These are phyloP conservation scores for Grifola frondosa DNA, from an alignment of 1,284 basidiomycete species.

Conservation along the genomic window DNA sequence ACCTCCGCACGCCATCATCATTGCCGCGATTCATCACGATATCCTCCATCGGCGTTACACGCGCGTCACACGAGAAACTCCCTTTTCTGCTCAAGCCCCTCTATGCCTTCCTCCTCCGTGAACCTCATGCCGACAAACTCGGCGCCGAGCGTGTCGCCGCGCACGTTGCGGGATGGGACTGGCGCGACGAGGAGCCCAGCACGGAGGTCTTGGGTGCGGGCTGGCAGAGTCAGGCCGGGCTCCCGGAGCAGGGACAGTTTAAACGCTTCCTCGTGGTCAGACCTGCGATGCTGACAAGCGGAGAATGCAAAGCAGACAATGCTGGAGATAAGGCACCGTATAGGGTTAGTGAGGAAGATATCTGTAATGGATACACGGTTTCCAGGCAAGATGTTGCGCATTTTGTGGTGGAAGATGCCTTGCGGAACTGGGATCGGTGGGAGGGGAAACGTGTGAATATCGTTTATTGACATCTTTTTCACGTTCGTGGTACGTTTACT, in stretches of 20 bases:
- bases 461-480: slow-evolving; percentile 33
- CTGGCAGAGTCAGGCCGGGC: slow-evolving; percentile 41
- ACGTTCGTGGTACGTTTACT: too few relatives aligned
- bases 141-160: slow-evolving; percentile 50
- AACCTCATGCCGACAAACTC: slow-evolving; percentile 56
- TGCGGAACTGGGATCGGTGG: slow-evolving; percentile 52
- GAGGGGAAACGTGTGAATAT: slow-evolving; percentile 46
- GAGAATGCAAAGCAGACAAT: slow-evolving; percentile 49
- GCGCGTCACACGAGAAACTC: slow-evolving; percentile 41
- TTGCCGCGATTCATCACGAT: slow-evolving; percentile 52
- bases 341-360: slow-evolving; percentile 34
- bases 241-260: slow-evolving; percentile 41
- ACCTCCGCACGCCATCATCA: slow-evolving; percentile 20
- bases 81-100: slow-evolving; percentile 49
- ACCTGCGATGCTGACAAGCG: slow-evolving; percentile 57
- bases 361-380: slow-evolving; percentile 47
- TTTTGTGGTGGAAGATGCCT: slow-evolving; percentile 54
- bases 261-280: slow-evolving; percentile 51
- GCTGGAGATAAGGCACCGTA: slow-evolving; percentile 34
- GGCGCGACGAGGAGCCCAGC: slow-evolving; percentile 41
- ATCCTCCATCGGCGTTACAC: slow-evolving; percentile 53
- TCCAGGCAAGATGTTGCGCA: slow-evolving; percentile 64
- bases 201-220: slow-evolving; percentile 38
- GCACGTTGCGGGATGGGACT: slow-evolving; percentile 46
- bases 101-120: slow-evolving; percentile 41